These are phyloP conservation scores for Tuber indicum DNA, from an alignment of 495 filamentous ascomycete genomes.

Conservation along the genomic window DNA sequence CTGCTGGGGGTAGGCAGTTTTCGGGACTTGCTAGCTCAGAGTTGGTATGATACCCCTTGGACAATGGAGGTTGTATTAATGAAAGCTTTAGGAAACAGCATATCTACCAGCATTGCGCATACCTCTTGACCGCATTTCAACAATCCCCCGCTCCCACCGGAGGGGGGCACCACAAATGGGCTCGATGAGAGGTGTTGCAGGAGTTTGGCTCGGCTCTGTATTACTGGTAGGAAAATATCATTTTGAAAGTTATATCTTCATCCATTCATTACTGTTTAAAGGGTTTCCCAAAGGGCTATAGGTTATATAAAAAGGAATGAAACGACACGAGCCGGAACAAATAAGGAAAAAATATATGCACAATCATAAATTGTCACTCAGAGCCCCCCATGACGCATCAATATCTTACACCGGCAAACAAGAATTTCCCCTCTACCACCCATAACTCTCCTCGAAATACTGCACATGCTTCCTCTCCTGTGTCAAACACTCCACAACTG, in stretches of 20 bases:
- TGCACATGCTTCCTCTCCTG: slow-evolving; percentile 31
- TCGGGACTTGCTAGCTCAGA: neutral
- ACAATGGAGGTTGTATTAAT: neutral
- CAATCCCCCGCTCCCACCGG: neutral
- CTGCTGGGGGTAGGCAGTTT: neutral
- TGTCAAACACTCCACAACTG: slow-evolving; percentile 40
- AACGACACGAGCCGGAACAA: neutral
- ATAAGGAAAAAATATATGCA: neutral
- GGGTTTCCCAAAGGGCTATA: neutral
- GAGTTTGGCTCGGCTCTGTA: neutral
- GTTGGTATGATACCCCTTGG: neutral
- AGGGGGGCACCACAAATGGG: neutral
- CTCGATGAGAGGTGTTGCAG: neutral
- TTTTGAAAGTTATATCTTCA: neutral
- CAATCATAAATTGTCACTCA: neutral
- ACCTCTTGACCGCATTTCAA: neutral
- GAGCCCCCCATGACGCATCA: neutral
- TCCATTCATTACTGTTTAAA: neutral
- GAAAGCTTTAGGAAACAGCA: neutral
- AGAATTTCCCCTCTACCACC: neutral
- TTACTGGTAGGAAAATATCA: neutral
- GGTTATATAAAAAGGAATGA: neutral
- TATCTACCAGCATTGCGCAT: neutral
- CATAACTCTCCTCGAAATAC: slow-evolving; percentile 39
- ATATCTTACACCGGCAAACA: slow-evolving; percentile 3